Evolutionary conservation across 768 basidiomycete species (phyloP), one percentile per base, ranked within the genome.

Genomic region (Suillus weaverae): DNA sequence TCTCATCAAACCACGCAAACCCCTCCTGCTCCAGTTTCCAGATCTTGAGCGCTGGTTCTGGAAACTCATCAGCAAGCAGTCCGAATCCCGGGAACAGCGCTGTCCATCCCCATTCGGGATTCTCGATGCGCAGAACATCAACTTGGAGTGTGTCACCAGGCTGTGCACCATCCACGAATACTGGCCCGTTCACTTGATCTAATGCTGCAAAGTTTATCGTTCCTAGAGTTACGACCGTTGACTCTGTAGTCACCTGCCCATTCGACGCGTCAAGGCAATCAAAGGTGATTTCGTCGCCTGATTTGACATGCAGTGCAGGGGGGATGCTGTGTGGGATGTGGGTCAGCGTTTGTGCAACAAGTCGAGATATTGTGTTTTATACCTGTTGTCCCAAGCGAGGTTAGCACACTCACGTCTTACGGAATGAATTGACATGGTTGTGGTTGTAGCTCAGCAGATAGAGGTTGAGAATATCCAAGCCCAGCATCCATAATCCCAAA

Each of bases 201-300:
- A 85, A 78, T 55, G 80, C 80, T 4, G 81, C 70, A 68, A 88
- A 79, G 6, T 81, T 76, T 65, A 87, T 72, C 2, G 79, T 71
- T 16, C 73, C 66, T 41, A 88, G 68, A 32, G 78, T 66, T 1
- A 64, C 61, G 3, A 72, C 65, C 20, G 80, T 82, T 7, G 84
- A 84, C 5, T 76, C 64, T 32, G 80, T 70, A 1, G 79, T 82
- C 63, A 89, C 78, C 72, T 88, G 86, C 1, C 85, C 86, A 67
- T 87, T 87, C 32, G 86, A 86, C 2, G 82, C 86, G 70, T 88
- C 86, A n/a, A 86, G 78, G 66, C 86, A 89, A 69, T 86, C 84
- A 68, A 88, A 86, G 32, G 79, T 78, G 65, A 89, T 77, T 5
- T 78, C 82, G 4, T 84, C 83, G 18, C 86, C 87, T 2, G 86